A percentile compares a stretch with the other conserved stretches of the same genome.
phyloP scores from a whole-genome alignment of 345 rosid species.

The Populus euphratica region DNA sequence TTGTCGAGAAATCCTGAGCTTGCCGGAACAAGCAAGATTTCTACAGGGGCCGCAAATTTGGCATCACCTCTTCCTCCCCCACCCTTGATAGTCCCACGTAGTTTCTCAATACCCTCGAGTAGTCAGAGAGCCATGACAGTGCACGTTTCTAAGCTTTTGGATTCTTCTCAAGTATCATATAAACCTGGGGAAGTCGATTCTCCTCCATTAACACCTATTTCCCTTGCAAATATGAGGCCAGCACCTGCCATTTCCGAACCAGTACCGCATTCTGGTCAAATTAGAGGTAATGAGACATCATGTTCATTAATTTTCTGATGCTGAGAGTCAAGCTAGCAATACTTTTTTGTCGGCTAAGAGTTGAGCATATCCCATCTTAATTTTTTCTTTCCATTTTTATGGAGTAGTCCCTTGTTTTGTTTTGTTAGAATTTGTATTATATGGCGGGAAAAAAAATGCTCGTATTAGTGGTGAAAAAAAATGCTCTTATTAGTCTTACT shows the following conservation, averaged over 20 bases:
- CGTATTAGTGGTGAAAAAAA: neutral
- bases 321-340: neutral
- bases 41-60: constrained; percentile 37
- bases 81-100: constrained; percentile 57
- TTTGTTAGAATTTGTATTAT: neutral
- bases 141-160: constrained; percentile 40
- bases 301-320: neutral
- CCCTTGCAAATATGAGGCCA: constrained; percentile 40
- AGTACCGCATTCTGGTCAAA: constrained; percentile 50
- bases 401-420: neutral
- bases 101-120: constrained; percentile 85
- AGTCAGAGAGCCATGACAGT: constrained; percentile 60
- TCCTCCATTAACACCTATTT: constrained; percentile 79
- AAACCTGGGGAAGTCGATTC: constrained; percentile 50
- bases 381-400: neutral
- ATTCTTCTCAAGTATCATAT: constrained; percentile 34
- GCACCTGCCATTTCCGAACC: constrained; percentile 35
- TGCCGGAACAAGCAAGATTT: constrained; percentile 32
- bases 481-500: neutral
- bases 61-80: constrained; percentile 86
- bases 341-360: neutral
- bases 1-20: constrained; percentile 62
- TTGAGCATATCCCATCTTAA: neutral
- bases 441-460: neutral
- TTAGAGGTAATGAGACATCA: constrained; percentile 56